These are phyloP conservation scores for Amanita rimosa DNA, from an alignment of 768 basidiomycete species.

Conservation along the genomic window DNA sequence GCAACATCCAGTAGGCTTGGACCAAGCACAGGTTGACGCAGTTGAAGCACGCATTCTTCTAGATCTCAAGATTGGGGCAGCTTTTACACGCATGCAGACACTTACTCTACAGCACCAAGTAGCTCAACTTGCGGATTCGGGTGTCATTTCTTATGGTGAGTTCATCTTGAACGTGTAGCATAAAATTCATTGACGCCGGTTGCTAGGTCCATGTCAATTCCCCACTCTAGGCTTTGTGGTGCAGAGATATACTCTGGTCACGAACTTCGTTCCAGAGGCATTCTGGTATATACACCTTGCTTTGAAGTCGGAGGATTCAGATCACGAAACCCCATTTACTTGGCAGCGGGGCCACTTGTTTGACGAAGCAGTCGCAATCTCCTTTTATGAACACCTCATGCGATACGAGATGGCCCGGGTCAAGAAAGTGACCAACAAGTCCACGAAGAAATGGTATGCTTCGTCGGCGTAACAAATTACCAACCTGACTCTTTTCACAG, in stretches of 20 bases:
- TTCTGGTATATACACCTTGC: slow-evolving; percentile 95
- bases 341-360: slow-evolving; percentile 88
- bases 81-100: slow-evolving; percentile 89
- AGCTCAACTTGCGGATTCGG: slow-evolving; percentile 41
- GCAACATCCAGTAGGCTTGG: slow-evolving; percentile 79
- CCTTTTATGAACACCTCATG: slow-evolving; percentile 65
- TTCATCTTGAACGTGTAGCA: not conserved
- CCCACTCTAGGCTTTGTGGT: slow-evolving; percentile 98
- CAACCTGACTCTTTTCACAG: slow-evolving; percentile 27
- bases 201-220: slow-evolving; percentile 91
- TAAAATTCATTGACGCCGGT: slow-evolving; percentile 1
- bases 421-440: slow-evolving; percentile 70
- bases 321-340: slow-evolving; percentile 62
- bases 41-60: slow-evolving; percentile 85
- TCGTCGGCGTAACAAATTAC: not conserved
- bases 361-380: slow-evolving; percentile 52
- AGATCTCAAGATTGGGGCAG: slow-evolving; percentile 87
- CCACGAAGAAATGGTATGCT: slow-evolving; percentile 87
- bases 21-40: slow-evolving; percentile 76
- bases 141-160: slow-evolving; percentile 79
- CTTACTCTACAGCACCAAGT: slow-evolving; percentile 56
- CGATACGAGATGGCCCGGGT: slow-evolving; percentile 57
- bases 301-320: slow-evolving; percentile 35
- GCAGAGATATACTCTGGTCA: slow-evolving; percentile 78
- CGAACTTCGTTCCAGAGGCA: slow-evolving; percentile 73